Conservation (phyloP, 208 protist species). For the Phytomonas sp. region DNA sequence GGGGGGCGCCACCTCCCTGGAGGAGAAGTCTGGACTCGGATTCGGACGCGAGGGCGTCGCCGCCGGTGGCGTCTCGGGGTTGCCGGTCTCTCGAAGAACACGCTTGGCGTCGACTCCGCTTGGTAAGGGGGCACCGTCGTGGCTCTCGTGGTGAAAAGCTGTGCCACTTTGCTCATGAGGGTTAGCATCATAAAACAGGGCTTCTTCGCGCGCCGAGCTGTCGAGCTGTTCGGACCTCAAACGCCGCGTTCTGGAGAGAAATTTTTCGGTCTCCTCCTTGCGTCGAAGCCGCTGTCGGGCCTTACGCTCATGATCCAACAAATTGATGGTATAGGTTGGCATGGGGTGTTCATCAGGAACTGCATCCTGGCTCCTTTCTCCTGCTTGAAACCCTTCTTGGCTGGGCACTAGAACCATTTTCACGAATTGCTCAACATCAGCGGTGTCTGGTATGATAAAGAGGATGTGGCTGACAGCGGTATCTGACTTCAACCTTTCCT, state of each 20-base stretch:
- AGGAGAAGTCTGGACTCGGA: background rate
- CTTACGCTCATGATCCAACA: constrained; percentile 30
- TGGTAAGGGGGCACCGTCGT: background rate
- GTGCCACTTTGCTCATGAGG: background rate
- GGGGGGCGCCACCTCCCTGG: background rate
- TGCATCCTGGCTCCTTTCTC: background rate
- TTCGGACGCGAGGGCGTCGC: background rate
- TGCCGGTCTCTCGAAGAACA: background rate
- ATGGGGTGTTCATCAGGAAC: background rate
- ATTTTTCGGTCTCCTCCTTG: constrained; percentile 20
- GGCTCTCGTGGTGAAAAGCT: constrained; percentile 13
- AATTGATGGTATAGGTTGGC: constrained; percentile 23
- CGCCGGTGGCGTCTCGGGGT: background rate
- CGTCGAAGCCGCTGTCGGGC: constrained; percentile 26
- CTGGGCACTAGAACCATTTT: constrained; percentile 42
- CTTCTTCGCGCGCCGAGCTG: constrained; percentile 9
- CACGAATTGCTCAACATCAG: constrained; percentile 35
- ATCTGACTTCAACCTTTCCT: background rate
- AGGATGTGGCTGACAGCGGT: constrained; percentile 21
- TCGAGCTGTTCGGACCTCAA: background rate
- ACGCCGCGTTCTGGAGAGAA: constrained; percentile 22
- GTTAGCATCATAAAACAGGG: background rate
- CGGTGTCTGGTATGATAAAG: constrained; percentile 56
- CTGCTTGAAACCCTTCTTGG: constrained; percentile 15
- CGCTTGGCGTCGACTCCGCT: background rate